Evolutionary conservation across 176 grass and related monocot genomes (phyloP), one percentile per base, ranked within the genome.

Genomic region (Oryza australiensis): DNA sequence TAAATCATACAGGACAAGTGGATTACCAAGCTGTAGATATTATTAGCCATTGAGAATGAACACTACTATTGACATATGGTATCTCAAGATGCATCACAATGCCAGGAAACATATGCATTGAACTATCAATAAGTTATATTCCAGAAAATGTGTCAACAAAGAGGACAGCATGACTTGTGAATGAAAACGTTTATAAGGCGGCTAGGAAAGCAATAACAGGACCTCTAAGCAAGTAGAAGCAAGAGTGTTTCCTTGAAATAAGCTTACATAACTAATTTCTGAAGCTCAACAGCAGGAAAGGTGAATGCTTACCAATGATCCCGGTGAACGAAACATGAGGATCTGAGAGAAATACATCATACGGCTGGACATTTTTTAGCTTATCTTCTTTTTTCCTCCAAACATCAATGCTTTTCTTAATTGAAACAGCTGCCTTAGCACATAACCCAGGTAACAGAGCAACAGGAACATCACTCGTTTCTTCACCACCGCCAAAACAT

Each of bases 351-450:
- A 98, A 91, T 68, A 74, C 33, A 86, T 98, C 95, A 95, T 95
- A 98, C 22, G 92, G 88, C 83, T 95, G 95, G 46, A 98, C 90
- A 35, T 85, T 86, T 88, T 88, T 98, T 86, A 98, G 73, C 85
- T 98, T 98, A 20, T 91, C 90, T 57, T 88, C 90, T 88, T 95
- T 98, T 73, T 89, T 89, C 83, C 88, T 95, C 92, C 95, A 95
- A 90, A 77, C 34, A 88, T 89, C 85, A 62, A 93, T 62, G 74
- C 74, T 91, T 86, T 70, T 92, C 87, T 93, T 91, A 71, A 95
- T 81, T 37, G 95, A 98, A 89, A 91, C 18, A 75, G 90, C 92
- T 67, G 82, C 80, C 78, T 89, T 98, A 37, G 90, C 89, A 83
- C 85, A 98, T 72, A 94, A 79, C 35, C 95, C 88, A 72, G 92